Conservation (phyloP, 306 rosid genomes). For the Sesbania bispinosa region DNA sequence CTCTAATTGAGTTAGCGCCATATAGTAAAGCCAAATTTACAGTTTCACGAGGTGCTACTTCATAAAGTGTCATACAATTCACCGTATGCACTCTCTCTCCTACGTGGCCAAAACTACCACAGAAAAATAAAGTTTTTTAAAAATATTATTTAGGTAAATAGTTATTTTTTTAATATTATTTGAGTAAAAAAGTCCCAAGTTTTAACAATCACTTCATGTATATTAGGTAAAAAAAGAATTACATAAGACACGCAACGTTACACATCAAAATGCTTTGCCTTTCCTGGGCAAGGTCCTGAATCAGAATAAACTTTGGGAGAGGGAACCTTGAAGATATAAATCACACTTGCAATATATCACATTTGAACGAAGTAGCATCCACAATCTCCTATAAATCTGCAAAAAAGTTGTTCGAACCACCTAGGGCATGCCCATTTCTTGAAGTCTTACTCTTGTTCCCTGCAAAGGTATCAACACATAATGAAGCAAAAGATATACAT, state of each 20-base stretch:
- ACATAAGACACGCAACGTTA: not conserved
- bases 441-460: slow-evolving; percentile 47
- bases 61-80: too few relatives aligned
- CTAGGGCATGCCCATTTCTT: slow-evolving; percentile 36
- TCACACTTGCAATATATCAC: not conserved
- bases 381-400: slow-evolving; percentile 47
- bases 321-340: not conserved
- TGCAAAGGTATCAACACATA: slow-evolving; percentile 36
- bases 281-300: not conserved
- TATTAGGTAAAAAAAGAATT: not conserved
- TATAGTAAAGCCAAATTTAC: too few relatives aligned
- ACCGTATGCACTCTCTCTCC: too few relatives aligned
- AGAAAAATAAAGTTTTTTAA: too few relatives aligned
- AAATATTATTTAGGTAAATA: too few relatives aligned
- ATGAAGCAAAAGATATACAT: too few relatives aligned
- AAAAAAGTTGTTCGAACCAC: slow-evolving; percentile 48
- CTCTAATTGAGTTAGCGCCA: too few relatives aligned
- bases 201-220: not conserved
- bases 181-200: too few relatives aligned
- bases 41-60: too few relatives aligned
- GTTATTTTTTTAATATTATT: too few relatives aligned
- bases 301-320: not conserved
- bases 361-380: not conserved
- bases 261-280: not conserved
- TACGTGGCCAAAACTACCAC: too few relatives aligned